Conservation (phyloP, 495 filamentous ascomycete species). For the Trichoderma gamsii region DNA sequence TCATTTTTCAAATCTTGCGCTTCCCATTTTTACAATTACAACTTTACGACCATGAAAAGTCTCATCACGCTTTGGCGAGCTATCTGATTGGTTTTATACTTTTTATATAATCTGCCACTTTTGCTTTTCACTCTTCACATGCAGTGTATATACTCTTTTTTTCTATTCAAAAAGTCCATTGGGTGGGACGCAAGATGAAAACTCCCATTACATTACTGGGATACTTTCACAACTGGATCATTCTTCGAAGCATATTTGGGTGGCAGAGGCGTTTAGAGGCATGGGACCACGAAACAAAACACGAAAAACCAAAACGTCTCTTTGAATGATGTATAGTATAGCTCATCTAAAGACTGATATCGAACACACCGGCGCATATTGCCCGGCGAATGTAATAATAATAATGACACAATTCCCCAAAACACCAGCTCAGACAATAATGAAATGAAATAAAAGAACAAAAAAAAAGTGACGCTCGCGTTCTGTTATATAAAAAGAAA, state of each 20-base stretch:
- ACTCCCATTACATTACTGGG: background rate
- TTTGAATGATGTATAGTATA: background rate
- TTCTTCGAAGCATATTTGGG: background rate
- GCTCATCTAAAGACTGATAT: slow-evolving; percentile 1
- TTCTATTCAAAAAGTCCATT: background rate
- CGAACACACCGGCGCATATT: background rate
- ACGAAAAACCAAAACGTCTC: background rate
- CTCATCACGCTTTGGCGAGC: background rate
- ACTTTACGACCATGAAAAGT: slow-evolving; percentile 6
- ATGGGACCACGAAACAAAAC: background rate
- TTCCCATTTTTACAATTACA: background rate
- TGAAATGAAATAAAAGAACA: background rate
- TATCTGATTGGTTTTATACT: background rate
- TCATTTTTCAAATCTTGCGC: background rate
- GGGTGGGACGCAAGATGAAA: background rate
- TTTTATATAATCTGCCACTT: slow-evolving; percentile 3
- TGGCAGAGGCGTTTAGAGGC: slow-evolving; percentile 6
- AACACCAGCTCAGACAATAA: slow-evolving; percentile 5
- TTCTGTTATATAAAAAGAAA: background rate
- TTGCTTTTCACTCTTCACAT: background rate
- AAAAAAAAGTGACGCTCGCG: background rate
- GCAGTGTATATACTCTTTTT: background rate
- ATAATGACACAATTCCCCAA: background rate
- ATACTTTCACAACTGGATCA: background rate
- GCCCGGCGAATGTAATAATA: slow-evolving; percentile 10